These are phyloP conservation scores for Cichorium intybus DNA, from an alignment of 140 eudicot species.

Conservation along the genomic window DNA sequence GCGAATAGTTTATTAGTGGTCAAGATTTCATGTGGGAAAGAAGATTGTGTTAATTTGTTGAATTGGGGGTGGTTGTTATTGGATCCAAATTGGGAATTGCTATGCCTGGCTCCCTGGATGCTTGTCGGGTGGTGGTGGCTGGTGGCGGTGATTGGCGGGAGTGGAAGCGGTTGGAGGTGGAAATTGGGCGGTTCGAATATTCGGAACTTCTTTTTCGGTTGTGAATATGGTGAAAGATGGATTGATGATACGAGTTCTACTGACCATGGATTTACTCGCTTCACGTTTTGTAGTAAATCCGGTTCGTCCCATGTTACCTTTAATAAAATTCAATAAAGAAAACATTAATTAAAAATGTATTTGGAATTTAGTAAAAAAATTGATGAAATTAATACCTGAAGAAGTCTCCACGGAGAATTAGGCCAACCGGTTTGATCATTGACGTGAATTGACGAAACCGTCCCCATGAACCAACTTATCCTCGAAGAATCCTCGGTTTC, in stretches of 20 bases:
- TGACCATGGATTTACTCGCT: constrained; percentile 82
- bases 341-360: not conserved
- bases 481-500: constrained; percentile 83
- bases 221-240: constrained; percentile 58
- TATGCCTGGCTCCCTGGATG: constrained; percentile 99
- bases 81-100: constrained; percentile 35
- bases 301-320: constrained; percentile 96
- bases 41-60: constrained; percentile 37
- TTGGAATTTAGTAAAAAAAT: not conserved
- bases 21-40: constrained; percentile 33
- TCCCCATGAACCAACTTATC: constrained; percentile 82
- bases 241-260: constrained; percentile 62
- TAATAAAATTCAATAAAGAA: not conserved
- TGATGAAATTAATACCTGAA: constrained; percentile 50
- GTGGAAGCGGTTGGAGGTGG: constrained; percentile 15
- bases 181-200: constrained; percentile 47
- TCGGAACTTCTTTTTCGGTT: constrained; percentile 65
- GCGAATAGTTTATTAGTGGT: too few relatives aligned
- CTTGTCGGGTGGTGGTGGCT: constrained; percentile 39
- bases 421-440: constrained; percentile 32
- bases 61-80: constrained; percentile 30
- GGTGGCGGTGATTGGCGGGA: constrained; percentile 28
- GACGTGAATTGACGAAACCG: constrained; percentile 38
- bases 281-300: constrained; percentile 68
- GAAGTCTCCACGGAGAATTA: constrained; percentile 74